phyloP scores from a whole-genome alignment of 129 eudicot species.

The Lactuca sativa region DNA sequence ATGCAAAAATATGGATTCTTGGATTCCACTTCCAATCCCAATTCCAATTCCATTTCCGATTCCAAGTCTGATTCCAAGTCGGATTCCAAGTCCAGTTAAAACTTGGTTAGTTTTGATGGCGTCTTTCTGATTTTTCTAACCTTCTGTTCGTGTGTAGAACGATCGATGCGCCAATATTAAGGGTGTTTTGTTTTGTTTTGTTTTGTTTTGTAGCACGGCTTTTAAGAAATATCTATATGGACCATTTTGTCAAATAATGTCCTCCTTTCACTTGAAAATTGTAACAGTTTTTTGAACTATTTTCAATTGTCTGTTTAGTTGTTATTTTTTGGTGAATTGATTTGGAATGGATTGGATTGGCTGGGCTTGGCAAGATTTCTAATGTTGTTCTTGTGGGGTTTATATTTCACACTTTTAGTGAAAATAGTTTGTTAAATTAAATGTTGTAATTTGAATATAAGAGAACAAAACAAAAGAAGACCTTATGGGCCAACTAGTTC shows the following conservation, averaged over 20 bases:
- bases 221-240: neutral
- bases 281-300: neutral
- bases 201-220: conserved; percentile 8
- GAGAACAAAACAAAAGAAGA: no score
- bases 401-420: neutral
- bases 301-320: neutral
- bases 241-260: conserved; percentile 11
- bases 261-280: neutral
- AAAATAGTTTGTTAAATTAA: no score
- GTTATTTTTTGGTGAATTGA: neutral
- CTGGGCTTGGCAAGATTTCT: neutral
- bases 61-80: no score
- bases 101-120: conserved; percentile 7
- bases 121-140: neutral
- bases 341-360: neutral
- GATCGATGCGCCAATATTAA: neutral
- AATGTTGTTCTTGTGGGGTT: neutral
- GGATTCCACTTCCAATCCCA: conserved; percentile 18
- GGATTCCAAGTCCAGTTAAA: conserved; percentile 24
- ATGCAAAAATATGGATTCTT: conserved; percentile 66
- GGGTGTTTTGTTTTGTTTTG: conserved; percentile 14
- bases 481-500: no score
- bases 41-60: no score
- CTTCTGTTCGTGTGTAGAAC: neutral
- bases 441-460: no score